phyloP scores from a whole-genome alignment of 306 rosid species.

The Acacia confusa region DNA sequence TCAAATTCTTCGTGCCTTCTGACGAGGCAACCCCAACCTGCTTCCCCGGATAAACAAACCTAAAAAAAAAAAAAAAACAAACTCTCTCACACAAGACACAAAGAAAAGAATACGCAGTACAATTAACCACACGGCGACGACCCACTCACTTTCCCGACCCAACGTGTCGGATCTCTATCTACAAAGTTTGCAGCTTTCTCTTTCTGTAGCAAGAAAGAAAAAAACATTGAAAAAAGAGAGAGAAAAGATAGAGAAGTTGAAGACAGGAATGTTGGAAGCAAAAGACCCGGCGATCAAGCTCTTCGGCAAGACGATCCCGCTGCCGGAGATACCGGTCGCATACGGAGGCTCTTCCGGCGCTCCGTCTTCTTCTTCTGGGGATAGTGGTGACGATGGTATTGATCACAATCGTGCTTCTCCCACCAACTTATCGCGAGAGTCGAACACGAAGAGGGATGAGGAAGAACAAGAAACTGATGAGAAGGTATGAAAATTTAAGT shows the following conservation, averaged over 20 bases:
- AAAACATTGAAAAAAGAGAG: background rate
- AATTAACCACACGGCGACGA: conserved; percentile 2
- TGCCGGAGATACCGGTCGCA: conserved; percentile 32
- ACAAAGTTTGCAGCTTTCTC: background rate
- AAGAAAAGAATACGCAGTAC: background rate
- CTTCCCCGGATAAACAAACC: background rate
- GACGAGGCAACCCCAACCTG: conserved; percentile 20
- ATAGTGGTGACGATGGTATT: background rate
- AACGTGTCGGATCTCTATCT: conserved; percentile 28
- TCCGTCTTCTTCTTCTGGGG: conserved; percentile 3
- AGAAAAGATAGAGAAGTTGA: background rate
- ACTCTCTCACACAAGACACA: background rate
- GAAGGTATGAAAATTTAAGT: background rate
- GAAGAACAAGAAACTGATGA: conserved; percentile 28
- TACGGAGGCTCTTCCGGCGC: background rate
- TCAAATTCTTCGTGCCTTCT: conserved; percentile 26
- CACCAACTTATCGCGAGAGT: conserved; percentile 20
- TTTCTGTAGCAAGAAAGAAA: background rate
- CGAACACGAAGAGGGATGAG: conserved; percentile 27
- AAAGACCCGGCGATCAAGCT: conserved; percentile 57
- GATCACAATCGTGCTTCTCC: conserved; percentile 17
- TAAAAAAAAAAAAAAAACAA: background rate
- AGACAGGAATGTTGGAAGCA: conserved; percentile 48
- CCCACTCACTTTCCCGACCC: conserved; percentile 14
- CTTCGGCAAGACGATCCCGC: conserved; percentile 61